These are phyloP conservation scores for Cystoisospora suis DNA, from an alignment of 169 alveolate genomes.

Conservation along the genomic window DNA sequence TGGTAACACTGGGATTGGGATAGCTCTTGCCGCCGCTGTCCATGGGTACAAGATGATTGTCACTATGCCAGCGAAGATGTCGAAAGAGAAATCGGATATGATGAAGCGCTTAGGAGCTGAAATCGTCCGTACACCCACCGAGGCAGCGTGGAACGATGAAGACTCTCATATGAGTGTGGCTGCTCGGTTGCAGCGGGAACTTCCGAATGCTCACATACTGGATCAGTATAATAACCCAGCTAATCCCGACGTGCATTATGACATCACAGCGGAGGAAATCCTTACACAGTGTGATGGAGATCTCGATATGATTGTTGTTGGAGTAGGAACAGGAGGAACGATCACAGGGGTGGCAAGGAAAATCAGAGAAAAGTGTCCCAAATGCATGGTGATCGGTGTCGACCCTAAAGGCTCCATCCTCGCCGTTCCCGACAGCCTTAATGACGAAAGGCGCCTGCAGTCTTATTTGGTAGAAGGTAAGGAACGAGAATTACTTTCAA, in stretches of 20 bases:
- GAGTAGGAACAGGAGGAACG: conserved; percentile 94
- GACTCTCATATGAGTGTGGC: conserved; percentile 88
- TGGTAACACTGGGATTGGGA: conserved; percentile 95
- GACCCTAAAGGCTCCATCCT: conserved; percentile 89
- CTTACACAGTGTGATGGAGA: conserved; percentile 84
- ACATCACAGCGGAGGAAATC: conserved; percentile 92
- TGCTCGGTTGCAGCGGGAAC: conserved; percentile 71
- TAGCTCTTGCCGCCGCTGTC: conserved; percentile 89
- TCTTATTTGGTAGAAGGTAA: conserved; percentile 59
- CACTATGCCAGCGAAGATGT: conserved; percentile 91
- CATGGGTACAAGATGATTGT: conserved; percentile 87
- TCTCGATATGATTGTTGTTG: conserved; percentile 83
- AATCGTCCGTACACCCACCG: conserved; percentile 90
- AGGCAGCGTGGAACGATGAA: conserved; percentile 87
- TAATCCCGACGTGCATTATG: conserved; percentile 94
- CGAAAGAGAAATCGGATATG: conserved; percentile 85
- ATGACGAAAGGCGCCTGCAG: neutral
- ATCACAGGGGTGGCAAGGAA: conserved; percentile 90
- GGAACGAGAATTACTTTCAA: neutral
- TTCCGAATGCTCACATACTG: conserved; percentile 82
- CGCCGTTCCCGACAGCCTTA: conserved; percentile 44
- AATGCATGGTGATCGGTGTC: conserved; percentile 85
- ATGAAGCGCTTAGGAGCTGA: conserved; percentile 90
- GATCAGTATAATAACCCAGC: conserved; percentile 90
- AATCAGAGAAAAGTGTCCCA: conserved; percentile 83